Conservation (phyloP, 2,329 filamentous ascomycete genomes). For the Trichoderma pleuroti region DNA sequence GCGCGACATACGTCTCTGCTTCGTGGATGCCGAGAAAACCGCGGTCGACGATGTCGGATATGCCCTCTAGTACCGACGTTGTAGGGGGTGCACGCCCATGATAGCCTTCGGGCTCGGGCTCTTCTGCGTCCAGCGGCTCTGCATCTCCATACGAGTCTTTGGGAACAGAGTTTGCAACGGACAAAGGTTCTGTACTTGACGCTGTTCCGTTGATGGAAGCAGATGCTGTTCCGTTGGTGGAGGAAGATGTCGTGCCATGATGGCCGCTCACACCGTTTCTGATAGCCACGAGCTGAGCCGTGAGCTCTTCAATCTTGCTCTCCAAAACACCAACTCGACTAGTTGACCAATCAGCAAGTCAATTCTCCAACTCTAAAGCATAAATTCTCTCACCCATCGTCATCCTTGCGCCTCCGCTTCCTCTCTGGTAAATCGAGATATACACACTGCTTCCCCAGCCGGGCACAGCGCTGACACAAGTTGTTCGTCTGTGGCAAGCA, state of each 20-base stretch:
- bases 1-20: neutral
- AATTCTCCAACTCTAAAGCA: neutral
- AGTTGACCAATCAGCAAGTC: neutral
- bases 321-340: conserved; percentile 16
- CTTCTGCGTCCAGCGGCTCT: neutral
- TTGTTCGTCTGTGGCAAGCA: conserved; percentile 9
- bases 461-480: conserved; percentile 15
- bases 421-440: conserved; percentile 19
- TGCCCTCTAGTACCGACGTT: conserved; percentile 3
- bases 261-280: neutral
- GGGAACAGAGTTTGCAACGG: neutral
- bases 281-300: neutral
- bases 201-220: neutral
- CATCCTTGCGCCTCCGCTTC: conserved; percentile 1
- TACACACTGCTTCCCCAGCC: conserved; percentile 16
- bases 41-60: conserved; percentile 17
- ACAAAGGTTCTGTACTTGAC: neutral
- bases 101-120: neutral
- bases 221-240: neutral
- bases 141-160: neutral
- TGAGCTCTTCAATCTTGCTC: conserved; percentile 1
- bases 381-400: neutral
- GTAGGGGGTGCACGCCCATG: neutral
- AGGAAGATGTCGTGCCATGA: neutral
- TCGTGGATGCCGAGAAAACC: conserved; percentile 7